Evolutionary conservation across 768 basidiomycete species (phyloP).

Genomic region (Amylocystis lapponica): DNA sequence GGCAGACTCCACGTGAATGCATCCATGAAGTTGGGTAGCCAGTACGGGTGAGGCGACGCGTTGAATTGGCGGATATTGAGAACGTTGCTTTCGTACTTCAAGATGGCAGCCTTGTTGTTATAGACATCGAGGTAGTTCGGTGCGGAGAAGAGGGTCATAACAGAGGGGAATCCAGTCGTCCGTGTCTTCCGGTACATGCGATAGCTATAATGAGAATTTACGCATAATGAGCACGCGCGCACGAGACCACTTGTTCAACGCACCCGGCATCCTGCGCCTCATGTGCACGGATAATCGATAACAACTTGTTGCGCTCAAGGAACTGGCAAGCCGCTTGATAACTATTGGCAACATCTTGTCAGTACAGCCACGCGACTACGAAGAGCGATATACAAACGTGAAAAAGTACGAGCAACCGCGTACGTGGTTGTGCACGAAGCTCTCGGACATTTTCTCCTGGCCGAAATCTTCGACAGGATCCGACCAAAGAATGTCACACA

Average conservation of each 20-base stretch:
- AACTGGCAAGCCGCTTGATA: conserved; percentile 97
- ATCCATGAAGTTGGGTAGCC: conserved; percentile 97
- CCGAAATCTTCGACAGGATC: conserved; percentile 98
- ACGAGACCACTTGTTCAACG: no score
- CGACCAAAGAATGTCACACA: conserved; percentile 99
- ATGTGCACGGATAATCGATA: conserved; percentile 96
- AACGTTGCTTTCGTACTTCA: conserved; percentile 98
- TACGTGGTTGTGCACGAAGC: conserved; percentile 93
- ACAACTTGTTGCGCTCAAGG: conserved; percentile 92
- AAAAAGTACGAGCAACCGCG: conserved; percentile 97
- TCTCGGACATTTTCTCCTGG: conserved; percentile 84
- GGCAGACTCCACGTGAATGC: conserved; percentile 98
- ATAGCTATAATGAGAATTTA: conserved; percentile 45
- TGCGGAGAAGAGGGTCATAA: conserved; percentile 99
- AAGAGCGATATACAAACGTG: conserved; percentile 56
- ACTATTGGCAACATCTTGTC: conserved; percentile 46
- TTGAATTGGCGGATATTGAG: conserved; percentile 99
- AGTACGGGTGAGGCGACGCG: conserved; percentile 90
- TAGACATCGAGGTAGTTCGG: conserved; percentile 99
- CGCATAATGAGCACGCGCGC: conserved; percentile 1
- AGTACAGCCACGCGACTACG: conserved; percentile 11
- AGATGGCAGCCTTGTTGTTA: conserved; percentile 97
- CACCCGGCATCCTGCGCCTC: conserved; percentile 99
- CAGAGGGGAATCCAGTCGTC: conserved; percentile 96
- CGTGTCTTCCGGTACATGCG: conserved; percentile 99